Evolutionary conservation across 192 early-diverging fungal genomes (phyloP).

Genomic region (Rhizophagus clarus): DNA sequence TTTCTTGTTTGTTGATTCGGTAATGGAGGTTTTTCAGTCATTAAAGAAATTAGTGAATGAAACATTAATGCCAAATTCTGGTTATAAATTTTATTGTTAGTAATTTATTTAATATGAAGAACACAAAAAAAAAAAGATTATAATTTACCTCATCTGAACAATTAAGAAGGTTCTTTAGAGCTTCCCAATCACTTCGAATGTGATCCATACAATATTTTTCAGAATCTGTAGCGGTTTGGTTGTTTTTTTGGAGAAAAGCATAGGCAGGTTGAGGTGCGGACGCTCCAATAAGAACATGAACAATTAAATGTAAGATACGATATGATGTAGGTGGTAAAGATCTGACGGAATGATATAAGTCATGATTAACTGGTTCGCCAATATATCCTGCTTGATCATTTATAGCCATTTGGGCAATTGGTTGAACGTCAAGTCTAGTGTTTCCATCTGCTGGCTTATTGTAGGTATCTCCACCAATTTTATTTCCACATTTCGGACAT

Average conservation of each 20-base stretch:
- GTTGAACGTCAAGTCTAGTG: no score
- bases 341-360: constrained; percentile 2
- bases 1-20: not conserved
- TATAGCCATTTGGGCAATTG: not conserved
- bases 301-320: constrained; percentile 30
- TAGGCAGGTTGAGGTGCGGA: not conserved
- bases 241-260: not conserved
- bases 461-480: no score
- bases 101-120: no score
- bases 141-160: not conserved
- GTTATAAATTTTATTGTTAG: no score
- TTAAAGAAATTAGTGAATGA: constrained; percentile 7
- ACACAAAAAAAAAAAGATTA: no score
- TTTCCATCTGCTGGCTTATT: no score
- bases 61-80: constrained; percentile 18
- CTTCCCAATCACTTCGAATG: constrained; percentile 27
- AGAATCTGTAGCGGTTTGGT: not conserved
- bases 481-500: constrained; percentile 18
- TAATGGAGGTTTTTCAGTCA: not conserved
- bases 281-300: constrained; percentile 14
- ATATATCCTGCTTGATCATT: constrained; percentile 21
- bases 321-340: constrained; percentile 27
- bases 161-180: constrained; percentile 17
- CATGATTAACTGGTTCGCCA: not conserved
- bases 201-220: constrained; percentile 12